These are phyloP conservation scores for Pholiota microspora DNA, from an alignment of 768 basidiomycete species.

Conservation along the genomic window DNA sequence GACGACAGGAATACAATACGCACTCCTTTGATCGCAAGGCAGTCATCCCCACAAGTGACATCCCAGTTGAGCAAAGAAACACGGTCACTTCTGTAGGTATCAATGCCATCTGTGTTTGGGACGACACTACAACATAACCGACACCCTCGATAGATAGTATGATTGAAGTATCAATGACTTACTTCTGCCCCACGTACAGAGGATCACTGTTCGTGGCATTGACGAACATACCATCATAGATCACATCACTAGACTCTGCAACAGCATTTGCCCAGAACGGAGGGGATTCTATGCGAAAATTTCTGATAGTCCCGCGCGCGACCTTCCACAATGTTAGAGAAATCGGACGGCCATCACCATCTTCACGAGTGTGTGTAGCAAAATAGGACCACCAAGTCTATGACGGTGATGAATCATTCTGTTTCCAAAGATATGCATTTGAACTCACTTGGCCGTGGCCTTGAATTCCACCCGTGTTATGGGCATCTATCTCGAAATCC, in stretches of 20 bases:
- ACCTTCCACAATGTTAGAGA: constrained; percentile 49
- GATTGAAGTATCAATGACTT: constrained; percentile 4
- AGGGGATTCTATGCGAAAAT: constrained; percentile 51
- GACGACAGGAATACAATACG: constrained; percentile 15
- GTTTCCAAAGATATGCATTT: too few relatives aligned
- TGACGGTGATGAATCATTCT: background rate
- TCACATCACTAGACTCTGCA: constrained; percentile 44
- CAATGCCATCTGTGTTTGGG: constrained; percentile 60
- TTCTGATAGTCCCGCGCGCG: constrained; percentile 36
- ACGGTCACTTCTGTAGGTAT: constrained; percentile 51
- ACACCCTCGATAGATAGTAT: background rate
- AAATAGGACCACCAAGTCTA: constrained; percentile 59
- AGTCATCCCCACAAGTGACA: constrained; percentile 63
- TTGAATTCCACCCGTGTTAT: constrained; percentile 53
- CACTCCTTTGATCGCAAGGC: constrained; percentile 63
- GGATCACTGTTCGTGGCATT: constrained; percentile 59
- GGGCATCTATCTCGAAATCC: constrained; percentile 55
- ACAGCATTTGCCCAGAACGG: constrained; percentile 64
- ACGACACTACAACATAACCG: constrained; percentile 24
- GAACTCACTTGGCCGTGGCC: constrained; percentile 54
- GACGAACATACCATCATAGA: constrained; percentile 56
- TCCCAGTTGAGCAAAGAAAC: constrained; percentile 55
- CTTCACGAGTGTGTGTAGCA: constrained; percentile 40
- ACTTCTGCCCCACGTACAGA: constrained; percentile 49
- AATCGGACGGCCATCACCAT: constrained; percentile 61